These are phyloP conservation scores for Rhodotorula paludigena DNA, from an alignment of 768 basidiomycete species.

Conservation along the genomic window DNA sequence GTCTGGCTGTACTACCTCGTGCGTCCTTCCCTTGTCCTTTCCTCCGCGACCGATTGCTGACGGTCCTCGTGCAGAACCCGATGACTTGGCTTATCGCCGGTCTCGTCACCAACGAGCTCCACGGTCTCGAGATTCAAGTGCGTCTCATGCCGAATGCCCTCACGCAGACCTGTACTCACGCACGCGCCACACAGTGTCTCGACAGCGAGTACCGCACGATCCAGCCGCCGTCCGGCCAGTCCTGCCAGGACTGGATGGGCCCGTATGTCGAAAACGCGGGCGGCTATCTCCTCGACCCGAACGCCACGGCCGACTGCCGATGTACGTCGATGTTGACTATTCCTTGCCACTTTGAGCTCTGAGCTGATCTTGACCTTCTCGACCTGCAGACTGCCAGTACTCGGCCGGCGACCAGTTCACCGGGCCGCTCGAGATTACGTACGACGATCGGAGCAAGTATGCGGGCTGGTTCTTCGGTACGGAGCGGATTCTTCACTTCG, in stretches of 20 bases:
- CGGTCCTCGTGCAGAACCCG: constrained; percentile 50
- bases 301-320: constrained; percentile 59
- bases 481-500: background rate
- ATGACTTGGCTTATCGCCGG: constrained; percentile 67
- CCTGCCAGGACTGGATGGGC: constrained; percentile 66
- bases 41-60: constrained; percentile 47
- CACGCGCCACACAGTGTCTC: constrained; percentile 53
- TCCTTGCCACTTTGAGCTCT: background rate
- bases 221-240: constrained; percentile 67
- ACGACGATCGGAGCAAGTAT: constrained; percentile 46
- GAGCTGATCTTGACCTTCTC: background rate
- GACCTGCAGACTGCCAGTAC: constrained; percentile 33
- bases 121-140: constrained; percentile 58
- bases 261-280: constrained; percentile 60
- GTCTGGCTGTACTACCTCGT: constrained; percentile 65
- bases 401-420: constrained; percentile 65
- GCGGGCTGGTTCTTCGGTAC: constrained; percentile 52
- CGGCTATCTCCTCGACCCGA: constrained; percentile 68
- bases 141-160: background rate
- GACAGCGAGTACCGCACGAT: constrained; percentile 67
- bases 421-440: constrained; percentile 62
- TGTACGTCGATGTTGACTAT: constrained; percentile 53
- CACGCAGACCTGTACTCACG: too few species aligned
- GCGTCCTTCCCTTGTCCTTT: background rate
- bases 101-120: constrained; percentile 71